Evolutionary conservation across 192 early-diverging fungal genomes (phyloP).

Genomic region (Rhizophlyctis rosea): DNA sequence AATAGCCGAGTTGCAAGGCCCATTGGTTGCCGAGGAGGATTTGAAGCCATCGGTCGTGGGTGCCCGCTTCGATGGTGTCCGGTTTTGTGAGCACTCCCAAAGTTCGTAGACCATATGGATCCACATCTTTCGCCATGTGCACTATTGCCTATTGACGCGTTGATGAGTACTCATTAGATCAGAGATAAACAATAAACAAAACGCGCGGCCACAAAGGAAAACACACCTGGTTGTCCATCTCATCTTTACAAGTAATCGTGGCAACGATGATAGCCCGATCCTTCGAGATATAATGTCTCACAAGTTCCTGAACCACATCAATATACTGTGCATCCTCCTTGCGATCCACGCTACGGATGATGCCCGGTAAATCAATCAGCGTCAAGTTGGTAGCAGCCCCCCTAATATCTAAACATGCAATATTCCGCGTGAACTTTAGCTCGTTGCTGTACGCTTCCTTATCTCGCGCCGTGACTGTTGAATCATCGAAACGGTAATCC

Average conservation of each 20-base stretch:
- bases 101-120: slow-evolving; percentile 48
- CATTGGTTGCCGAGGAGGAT: slow-evolving; percentile 49
- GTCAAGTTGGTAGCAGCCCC: slow-evolving; percentile 50
- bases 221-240: slow-evolving; percentile 54
- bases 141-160: slow-evolving; percentile 41
- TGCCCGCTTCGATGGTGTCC: slow-evolving; percentile 55
- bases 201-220: background rate
- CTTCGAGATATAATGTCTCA: slow-evolving; percentile 46
- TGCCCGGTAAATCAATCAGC: slow-evolving; percentile 62
- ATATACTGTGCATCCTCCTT: slow-evolving; percentile 44
- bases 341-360: slow-evolving; percentile 47
- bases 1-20: slow-evolving; percentile 49
- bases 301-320: slow-evolving; percentile 45
- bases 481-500: slow-evolving; percentile 27
- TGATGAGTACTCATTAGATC: no score
- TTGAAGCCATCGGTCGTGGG: slow-evolving; percentile 47
- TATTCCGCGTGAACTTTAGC: slow-evolving; percentile 47
- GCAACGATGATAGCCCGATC: slow-evolving; percentile 53
- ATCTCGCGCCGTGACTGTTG: slow-evolving; percentile 27
- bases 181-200: background rate
- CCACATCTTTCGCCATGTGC: slow-evolving; percentile 48
- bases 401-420: slow-evolving; percentile 54
- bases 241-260: slow-evolving; percentile 56
- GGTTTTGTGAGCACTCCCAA: slow-evolving; percentile 63
- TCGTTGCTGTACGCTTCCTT: slow-evolving; percentile 45